Percentiles rank a stretch among this genome's conserved stretches.
Evolutionary conservation across 176 grass and related monocot genomes (phyloP).

Genomic region (Triticum turgidum): DNA sequence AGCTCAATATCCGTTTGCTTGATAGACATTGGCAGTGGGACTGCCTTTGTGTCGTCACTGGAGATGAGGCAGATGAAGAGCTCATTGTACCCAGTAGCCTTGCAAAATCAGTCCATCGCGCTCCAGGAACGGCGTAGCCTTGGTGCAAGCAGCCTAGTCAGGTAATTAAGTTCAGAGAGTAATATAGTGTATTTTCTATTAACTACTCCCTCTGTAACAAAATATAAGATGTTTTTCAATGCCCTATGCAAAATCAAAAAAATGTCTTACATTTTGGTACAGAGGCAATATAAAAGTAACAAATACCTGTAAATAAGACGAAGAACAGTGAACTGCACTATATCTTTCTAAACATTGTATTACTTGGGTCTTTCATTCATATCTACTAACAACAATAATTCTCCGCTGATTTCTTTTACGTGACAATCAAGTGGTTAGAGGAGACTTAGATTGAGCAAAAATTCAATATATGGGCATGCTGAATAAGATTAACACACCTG

Average conservation of each 20-base stretch:
- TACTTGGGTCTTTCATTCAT: background rate
- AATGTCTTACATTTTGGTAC: too few species aligned
- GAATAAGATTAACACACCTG: background rate
- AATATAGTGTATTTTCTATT: background rate
- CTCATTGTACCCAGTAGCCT: background rate
- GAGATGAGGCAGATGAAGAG: too few species aligned
- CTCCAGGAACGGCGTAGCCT: background rate
- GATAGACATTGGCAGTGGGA: background rate
- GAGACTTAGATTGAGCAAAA: background rate
- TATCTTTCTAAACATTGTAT: background rate
- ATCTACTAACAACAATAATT: background rate
- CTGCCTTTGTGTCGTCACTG: too few species aligned
- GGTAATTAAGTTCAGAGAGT: background rate
- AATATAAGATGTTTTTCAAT: too few species aligned
- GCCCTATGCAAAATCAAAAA: too few species aligned
- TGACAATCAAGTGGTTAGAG: background rate
- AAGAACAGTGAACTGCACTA: background rate
- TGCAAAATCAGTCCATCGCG: background rate
- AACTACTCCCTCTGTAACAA: too few species aligned
- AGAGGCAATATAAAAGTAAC: too few species aligned
- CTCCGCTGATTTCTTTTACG: background rate
- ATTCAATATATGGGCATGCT: background rate
- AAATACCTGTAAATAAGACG: background rate
- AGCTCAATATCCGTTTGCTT: conserved; percentile 33
- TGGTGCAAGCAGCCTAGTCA: background rate